These are phyloP conservation scores for Rugosomyces carneus DNA, from an alignment of 1,284 basidiomycete genomes.

Conservation along the genomic window DNA sequence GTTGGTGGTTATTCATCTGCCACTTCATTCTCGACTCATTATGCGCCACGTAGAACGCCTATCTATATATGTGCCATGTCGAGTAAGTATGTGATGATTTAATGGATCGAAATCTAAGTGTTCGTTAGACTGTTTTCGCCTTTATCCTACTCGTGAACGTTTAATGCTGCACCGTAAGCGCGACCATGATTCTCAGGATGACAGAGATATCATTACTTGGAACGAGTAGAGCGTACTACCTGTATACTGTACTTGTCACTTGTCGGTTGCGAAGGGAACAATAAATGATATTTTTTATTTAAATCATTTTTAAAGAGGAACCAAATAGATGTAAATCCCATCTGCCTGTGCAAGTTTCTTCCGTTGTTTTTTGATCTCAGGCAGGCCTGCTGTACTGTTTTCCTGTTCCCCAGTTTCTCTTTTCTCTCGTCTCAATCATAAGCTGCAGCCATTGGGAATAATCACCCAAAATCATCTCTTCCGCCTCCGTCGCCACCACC, in stretches of 20 bases:
- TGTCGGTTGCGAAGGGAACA: not conserved
- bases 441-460: constrained; percentile 16
- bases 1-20: constrained; percentile 32
- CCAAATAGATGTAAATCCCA: not conserved
- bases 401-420: not conserved
- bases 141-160: constrained; percentile 66
- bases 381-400: not conserved
- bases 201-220: constrained; percentile 65
- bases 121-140: constrained; percentile 65
- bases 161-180: constrained; percentile 67
- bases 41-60: constrained; percentile 41
- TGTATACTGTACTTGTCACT: not conserved
- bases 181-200: constrained; percentile 60
- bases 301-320: constrained; percentile 1
- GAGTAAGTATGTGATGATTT: constrained; percentile 26
- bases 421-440: constrained; percentile 4
- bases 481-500: constrained; percentile 10
- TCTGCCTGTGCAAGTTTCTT: not conserved
- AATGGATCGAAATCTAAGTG: not conserved
- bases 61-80: constrained; percentile 59
- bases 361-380: not conserved
- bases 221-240: constrained; percentile 36
- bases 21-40: too few species aligned
- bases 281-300: not conserved
- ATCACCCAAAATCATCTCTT: constrained; percentile 15